These are phyloP conservation scores for Epichloe hybrida DNA, from an alignment of 2,329 filamentous ascomycete species.

Conservation along the genomic window DNA sequence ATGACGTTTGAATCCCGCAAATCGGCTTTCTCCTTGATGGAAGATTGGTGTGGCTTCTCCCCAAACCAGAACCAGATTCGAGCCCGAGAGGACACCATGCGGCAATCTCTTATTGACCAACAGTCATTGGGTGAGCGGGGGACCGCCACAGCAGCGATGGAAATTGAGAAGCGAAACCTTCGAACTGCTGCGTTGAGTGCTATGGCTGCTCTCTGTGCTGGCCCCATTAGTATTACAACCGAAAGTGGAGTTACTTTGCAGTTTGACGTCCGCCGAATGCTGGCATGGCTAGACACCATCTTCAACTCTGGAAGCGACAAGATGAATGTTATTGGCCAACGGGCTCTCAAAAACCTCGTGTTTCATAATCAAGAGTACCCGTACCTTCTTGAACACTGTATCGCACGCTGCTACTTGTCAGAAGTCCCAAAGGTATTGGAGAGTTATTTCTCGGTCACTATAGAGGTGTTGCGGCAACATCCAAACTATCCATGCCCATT, in stretches of 20 bases:
- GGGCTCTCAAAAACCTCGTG: conserved; percentile 80
- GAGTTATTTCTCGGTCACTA: conserved; percentile 90
- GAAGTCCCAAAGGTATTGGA: conserved; percentile 73
- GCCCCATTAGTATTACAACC: conserved; percentile 73
- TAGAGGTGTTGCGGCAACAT: conserved; percentile 71
- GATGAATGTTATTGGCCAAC: conserved; percentile 77
- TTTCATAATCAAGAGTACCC: conserved; percentile 79
- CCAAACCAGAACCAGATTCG: conserved; percentile 76
- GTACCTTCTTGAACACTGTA: conserved; percentile 77
- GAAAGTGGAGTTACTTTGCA: conserved; percentile 78
- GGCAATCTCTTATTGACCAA: conserved; percentile 69
- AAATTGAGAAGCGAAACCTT: conserved; percentile 91
- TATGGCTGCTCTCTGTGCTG: conserved; percentile 85
- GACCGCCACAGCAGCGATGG: conserved; percentile 76
- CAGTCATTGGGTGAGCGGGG: conserved; percentile 67
- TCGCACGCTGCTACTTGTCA: conserved; percentile 78
- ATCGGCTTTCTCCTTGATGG: conserved; percentile 91
- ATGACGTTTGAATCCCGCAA: conserved; percentile 96
- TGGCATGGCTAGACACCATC: conserved; percentile 90
- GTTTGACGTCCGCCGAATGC: conserved; percentile 85
- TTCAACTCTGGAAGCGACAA: conserved; percentile 87
- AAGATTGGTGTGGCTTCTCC: conserved; percentile 97
- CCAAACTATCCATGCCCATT: conserved; percentile 74
- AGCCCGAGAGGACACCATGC: conserved; percentile 74
- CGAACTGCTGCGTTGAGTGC: conserved; percentile 82